Evolutionary conservation across 768 basidiomycete genomes (phyloP), one percentile per base, ranked within the genome.

Genomic region (Jaapia argillacea): DNA sequence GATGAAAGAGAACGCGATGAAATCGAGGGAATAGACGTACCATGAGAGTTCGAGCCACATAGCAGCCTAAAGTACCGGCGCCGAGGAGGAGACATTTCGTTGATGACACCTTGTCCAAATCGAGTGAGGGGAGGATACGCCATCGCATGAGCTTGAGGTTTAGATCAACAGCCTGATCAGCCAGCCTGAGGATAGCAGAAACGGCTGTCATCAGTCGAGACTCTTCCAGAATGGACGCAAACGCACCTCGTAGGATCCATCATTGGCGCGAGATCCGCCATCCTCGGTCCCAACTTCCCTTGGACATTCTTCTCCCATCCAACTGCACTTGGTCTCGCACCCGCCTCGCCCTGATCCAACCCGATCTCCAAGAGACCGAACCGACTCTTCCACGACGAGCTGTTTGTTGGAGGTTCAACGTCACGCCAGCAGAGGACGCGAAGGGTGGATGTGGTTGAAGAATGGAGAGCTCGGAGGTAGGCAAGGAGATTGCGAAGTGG

Each of bases 111-210:
- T 82, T 88, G 42, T 96, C 93, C 10, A 98, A 72, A 50, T 98
- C 76, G 40, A 99, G 77, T 1, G 75, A 65, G 12, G 96, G 96
- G 16, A 98, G 68, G 50, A 98, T 91, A 16, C 94, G 76, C 94
- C 94, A 98, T 16, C 90, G 77, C 94, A 99, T 98, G 33, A 99
- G 73, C 58, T 97, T 97, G 39, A 98, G 69, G 57, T 98, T 99
- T 31, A 99, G 69, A 62, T 97, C 92, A n/a, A 98, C 91, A 0
- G 96, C 96, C 61, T 99, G 94, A 50, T 88, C 81, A 1, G 94
- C 93, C 4, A 98, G 74, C 51, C 91, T 91, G 49, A 4, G 27
- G 1, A 24, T 22, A 36, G 18, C 5, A 31, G 21, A 28, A 43
- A 20, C 20, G 26, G 7, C 24, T 14, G 22, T 38, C 37, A 21